Base-by-base conservation (phyloP, 2,329 filamentous ascomycete species). In the Cladosporium austrohemisphaericum region DNA sequence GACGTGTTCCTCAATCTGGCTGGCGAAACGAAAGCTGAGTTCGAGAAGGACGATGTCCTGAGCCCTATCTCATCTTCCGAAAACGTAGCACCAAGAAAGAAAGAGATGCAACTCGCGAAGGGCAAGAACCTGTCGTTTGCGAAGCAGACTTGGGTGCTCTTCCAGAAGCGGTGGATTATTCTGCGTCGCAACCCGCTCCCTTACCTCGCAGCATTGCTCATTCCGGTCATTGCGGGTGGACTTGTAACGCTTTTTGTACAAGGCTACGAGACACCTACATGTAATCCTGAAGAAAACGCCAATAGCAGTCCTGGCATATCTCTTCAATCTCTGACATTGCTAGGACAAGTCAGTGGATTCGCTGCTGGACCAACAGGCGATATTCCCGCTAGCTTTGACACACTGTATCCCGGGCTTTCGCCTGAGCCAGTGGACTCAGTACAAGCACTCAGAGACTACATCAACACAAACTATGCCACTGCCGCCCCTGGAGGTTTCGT, bases 1-100 rank as follows among this genome's bases (percentile, higher is more conserved):
- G 90, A 95, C 57, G 90, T 95, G 0, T 96, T 96, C 67, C 71
- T 96, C 19, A 84, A 88, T 56, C 76, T 95, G 31, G 88, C 90
- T 0, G 87, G 92, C 61, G 90, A 95, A 65, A 78, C 89, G 52
- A 77, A 75, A 50, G 76, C 76, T 5, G 79, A 85, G 53, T 62
- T 49, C 13, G 68, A 69, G 32, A 61, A 63, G 20, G 56, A 59
- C 18, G 41, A 38, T 8, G 23, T 48, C 16, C 29, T 54, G 2
- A 58, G 50, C 14, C 54, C 59, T 2, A 46, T 31, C 0, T 41
- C 53, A 13, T 56, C 58, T 16, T 52, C 55, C 16, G 54, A 55
- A n/a, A 57, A 58, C 20, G 52, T 53, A 14, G 36, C 50, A 2
- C 48, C 52, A 22, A 23, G 51, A 16, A 57, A 65, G 36, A 65